phyloP scores from a whole-genome alignment of 2,329 filamentous ascomycete species.

The Pseudogymnoascus sp. region DNA sequence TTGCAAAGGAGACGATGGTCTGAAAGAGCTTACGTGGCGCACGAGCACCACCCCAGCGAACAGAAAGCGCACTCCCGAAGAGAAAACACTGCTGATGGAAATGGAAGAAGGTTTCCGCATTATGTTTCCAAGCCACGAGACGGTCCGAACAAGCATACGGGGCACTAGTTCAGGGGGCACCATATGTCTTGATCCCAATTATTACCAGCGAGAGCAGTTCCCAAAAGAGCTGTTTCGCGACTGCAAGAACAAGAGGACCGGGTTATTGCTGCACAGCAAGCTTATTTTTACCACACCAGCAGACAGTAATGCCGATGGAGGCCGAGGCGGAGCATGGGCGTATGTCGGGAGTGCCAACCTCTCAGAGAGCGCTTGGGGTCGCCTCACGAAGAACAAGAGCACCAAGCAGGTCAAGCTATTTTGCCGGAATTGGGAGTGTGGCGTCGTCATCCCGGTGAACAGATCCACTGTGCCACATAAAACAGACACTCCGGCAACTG shows the following conservation, averaged over 20 bases:
- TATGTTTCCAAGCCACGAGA: constrained; percentile 72
- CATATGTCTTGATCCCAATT: constrained; percentile 68
- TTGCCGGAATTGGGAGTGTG: constrained; percentile 93
- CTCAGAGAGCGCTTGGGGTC: constrained; percentile 91
- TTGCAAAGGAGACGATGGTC: constrained; percentile 44
- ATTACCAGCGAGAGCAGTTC: constrained; percentile 65
- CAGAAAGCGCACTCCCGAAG: constrained; percentile 13
- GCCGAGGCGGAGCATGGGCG: constrained; percentile 53
- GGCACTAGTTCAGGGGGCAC: constrained; percentile 66
- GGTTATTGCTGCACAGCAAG: constrained; percentile 86
- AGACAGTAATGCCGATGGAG: constrained; percentile 20
- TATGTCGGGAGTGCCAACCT: constrained; percentile 90
- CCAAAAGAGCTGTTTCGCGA: constrained; percentile 67
- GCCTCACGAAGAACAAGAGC: constrained; percentile 60
- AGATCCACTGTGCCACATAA: background rate
- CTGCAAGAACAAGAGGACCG: constrained; percentile 61
- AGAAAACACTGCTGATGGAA: constrained; percentile 21
- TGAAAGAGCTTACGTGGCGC: constrained; percentile 36
- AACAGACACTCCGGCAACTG: background rate
- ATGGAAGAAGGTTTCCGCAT: constrained; percentile 54
- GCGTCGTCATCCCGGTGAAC: constrained; percentile 64
- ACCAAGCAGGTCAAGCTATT: constrained; percentile 67
- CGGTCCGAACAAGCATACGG: constrained; percentile 58
- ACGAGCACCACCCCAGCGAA: constrained; percentile 19
- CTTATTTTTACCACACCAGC: constrained; percentile 46